Base-by-base conservation (phyloP, 148 eudicot species). In the Drosera capensis region DNA sequence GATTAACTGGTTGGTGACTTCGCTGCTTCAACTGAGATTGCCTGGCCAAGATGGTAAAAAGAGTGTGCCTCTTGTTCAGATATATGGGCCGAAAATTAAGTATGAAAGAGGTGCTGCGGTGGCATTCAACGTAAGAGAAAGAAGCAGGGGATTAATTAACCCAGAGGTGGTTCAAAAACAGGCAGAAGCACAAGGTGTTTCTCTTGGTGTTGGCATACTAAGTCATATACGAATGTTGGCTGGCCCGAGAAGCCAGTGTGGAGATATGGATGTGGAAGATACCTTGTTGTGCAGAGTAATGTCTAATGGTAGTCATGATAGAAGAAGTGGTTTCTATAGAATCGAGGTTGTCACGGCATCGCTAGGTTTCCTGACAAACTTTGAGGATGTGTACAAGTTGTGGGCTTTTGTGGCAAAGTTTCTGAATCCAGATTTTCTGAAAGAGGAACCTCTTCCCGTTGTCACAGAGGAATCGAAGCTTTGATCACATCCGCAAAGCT, bases 81-180 rank as follows among this genome's bases (percentile, higher is more conserved):
- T 90, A 15, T 90, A 84, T 42, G 97, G 97, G 21, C 97, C 97
- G 16, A 90, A 90, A 59, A 90, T 90, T 17, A 80, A 84, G 50
- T 90, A 90, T 29, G 97, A 90, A 67, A 69, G 97, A 48, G 97
- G 97, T 14, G 97, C 87, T 30, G 68, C 97, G 3, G 95, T 90
- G 52, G 95, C 97, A 7, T 90, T 90, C 55, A 90, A 80, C 41
- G 72, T 90, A 48, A 78, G 81, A 64, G 79, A 77, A 57, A 61
- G 65, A 52, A 70, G 67, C 43, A 52, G 59, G 37, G 93, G 93
- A 26, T 54, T 84, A 16, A 58, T 90, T 1, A 84, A 64, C 45
- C 97, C 97, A 0, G 95, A 90, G 42, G 47, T 76, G 0, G 84
- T 84, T 56, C 93, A 78, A 52, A 90, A 72, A 55, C 65, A 84